Base-by-base conservation (phyloP, 495 filamentous ascomycete species). In the Penicillium riverlandense region DNA sequence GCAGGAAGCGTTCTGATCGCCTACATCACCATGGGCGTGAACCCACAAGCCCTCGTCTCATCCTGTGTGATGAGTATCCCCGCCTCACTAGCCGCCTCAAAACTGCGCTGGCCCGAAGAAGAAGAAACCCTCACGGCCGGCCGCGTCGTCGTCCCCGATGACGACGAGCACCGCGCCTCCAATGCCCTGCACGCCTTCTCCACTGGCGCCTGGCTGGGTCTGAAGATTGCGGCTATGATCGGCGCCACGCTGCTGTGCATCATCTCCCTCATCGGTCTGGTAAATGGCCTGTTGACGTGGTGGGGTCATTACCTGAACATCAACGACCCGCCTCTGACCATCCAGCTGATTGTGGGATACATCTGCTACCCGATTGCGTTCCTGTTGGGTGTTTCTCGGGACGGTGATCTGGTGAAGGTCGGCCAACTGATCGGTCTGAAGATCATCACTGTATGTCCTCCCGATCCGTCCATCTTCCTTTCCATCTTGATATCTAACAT, bases 161-260 rank as follows among this genome's bases (percentile, higher is more conserved):
- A 83, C 28, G 67, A 66, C 8, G 78, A 89, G 7, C 72, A 90
- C 44, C 67, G 65, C 29, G 66, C 87, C n/a, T 70, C 80, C 22
- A 96, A 95, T 57, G 71, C 78, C 4, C 74, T 96, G 11, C 86
- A 96, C 54, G 90, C 90, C 9, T 92, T 95, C 55, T 76, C 88
- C 37, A 87, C 85, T 38, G 90, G 90, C 34, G 82, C 89, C 9
- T 95, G 87, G 87, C 74, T 92, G 1, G 89, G 90, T 52, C 61
- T 96, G 48, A 91, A 89, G 65, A 91, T 95, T 45, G 88, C 80
- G 2, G 86, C 84, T 36, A 95, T 90, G 82, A 94, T 95, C 41
- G 47, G 83, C 11, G 74, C 84, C 29, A 84, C 79, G 3, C 69
- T 95, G 7, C 77, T 96, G 10, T 94, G 88, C 59, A 89, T 95